These are phyloP conservation scores for Tolypocladium nubicola DNA, from an alignment of 2,329 filamentous ascomycete genomes.

Conservation along the genomic window DNA sequence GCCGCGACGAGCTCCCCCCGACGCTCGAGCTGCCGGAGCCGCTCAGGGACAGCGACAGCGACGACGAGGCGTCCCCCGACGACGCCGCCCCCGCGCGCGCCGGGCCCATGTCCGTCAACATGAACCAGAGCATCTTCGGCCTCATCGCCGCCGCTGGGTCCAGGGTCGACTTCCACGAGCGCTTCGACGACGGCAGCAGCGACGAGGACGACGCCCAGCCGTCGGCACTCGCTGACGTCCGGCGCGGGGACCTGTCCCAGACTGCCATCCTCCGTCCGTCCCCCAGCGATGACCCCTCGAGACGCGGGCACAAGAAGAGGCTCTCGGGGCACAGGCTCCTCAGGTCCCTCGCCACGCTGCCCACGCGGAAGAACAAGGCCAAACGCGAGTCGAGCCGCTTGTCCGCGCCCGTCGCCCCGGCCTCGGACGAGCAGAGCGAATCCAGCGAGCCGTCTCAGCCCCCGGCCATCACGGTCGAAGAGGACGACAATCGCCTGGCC, in stretches of 20 bases:
- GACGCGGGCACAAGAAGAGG: constrained; percentile 40
- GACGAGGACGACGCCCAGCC: constrained; percentile 61
- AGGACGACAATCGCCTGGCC: constrained; percentile 39
- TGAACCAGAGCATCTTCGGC: constrained; percentile 92
- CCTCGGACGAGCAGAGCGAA: constrained; percentile 18
- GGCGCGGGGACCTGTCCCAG: constrained; percentile 26
- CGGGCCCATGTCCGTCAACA: constrained; percentile 51
- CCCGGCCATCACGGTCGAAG: constrained; percentile 9
- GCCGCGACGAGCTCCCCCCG: constrained; percentile 24
- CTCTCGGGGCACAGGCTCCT: constrained; percentile 56
- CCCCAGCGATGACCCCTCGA: constrained; percentile 16
- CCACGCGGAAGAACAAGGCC: constrained; percentile 31
- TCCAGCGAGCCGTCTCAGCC: constrained; percentile 11
- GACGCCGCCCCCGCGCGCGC: constrained; percentile 32
- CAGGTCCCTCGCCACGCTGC: constrained; percentile 53
- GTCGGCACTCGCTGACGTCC: constrained; percentile 31
- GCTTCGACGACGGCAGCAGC: constrained; percentile 70
- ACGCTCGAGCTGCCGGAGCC: constrained; percentile 40
- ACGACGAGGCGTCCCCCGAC: constrained; percentile 28
- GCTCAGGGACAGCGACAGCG: constrained; percentile 38
- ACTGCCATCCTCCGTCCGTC: constrained; percentile 28
- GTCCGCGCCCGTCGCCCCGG: constrained; percentile 22
- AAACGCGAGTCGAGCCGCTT: constrained; percentile 31
- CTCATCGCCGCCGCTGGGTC: constrained; percentile 84
- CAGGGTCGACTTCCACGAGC: constrained; percentile 68